These are phyloP conservation scores for Fomitopsis schrenkii DNA, from an alignment of 1,284 basidiomycete genomes.

Conservation along the genomic window DNA sequence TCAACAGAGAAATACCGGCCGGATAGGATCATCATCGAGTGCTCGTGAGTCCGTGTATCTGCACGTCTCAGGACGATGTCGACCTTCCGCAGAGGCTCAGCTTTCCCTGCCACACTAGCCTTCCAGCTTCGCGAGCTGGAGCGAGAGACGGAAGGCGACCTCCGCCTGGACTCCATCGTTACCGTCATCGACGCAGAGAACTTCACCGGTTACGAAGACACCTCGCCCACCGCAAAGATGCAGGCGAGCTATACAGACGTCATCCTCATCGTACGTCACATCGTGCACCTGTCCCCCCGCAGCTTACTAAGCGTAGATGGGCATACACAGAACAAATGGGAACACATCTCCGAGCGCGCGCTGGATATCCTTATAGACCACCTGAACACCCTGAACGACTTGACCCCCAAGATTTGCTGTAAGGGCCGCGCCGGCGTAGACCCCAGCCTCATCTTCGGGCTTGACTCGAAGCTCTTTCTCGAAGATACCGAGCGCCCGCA, in stretches of 20 bases:
- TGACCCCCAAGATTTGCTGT: slow-evolving; percentile 79
- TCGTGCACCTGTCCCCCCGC: background rate
- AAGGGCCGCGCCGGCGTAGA: slow-evolving; percentile 62
- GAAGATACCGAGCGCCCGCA: slow-evolving; percentile 19
- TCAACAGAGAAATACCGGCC: slow-evolving; percentile 72
- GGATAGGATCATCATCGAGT: slow-evolving; percentile 90
- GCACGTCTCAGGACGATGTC: background rate
- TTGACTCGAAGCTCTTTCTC: slow-evolving; percentile 74
- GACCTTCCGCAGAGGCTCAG: slow-evolving; percentile 61
- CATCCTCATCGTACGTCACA: slow-evolving; percentile 68
- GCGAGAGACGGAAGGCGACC: slow-evolving; percentile 64
- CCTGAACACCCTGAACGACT: slow-evolving; percentile 84
- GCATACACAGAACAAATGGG: slow-evolving; percentile 75
- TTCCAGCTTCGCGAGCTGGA: slow-evolving; percentile 90
- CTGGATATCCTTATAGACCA: slow-evolving; percentile 83
- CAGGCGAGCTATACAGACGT: slow-evolving; percentile 93
- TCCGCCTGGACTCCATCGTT: slow-evolving; percentile 84
- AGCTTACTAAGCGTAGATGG: background rate
- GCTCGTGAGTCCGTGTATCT: slow-evolving; percentile 56
- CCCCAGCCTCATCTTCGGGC: slow-evolving; percentile 76
- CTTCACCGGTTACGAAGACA: slow-evolving; percentile 87
- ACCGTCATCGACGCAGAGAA: slow-evolving; percentile 90
- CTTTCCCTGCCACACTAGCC: slow-evolving; percentile 86
- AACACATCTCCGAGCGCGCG: slow-evolving; percentile 70
- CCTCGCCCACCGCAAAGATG: slow-evolving; percentile 83